These are phyloP conservation scores for Hygrocybe punicea DNA, from an alignment of 768 basidiomycete species.

Conservation along the genomic window DNA sequence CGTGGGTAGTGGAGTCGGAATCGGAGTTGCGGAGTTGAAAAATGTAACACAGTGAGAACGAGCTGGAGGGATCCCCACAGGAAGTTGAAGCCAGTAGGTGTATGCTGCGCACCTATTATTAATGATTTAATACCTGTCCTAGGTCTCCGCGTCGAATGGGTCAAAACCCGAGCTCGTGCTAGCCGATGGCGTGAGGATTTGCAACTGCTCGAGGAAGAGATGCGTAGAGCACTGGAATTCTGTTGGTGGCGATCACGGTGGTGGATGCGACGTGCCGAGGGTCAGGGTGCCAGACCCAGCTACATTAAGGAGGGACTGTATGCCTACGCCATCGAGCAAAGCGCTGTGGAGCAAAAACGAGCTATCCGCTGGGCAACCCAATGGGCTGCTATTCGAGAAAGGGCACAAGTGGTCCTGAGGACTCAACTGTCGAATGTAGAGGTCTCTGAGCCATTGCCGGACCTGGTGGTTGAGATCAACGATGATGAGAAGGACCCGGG, in stretches of 20 bases:
- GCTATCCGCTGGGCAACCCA: neutral
- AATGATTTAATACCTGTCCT: neutral
- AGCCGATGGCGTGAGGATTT: conserved; percentile 18
- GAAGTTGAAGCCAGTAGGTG: too few species aligned
- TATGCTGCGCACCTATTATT: neutral
- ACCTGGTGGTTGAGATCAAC: too few species aligned
- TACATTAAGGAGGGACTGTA: neutral
- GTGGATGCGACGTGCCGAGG: conserved; percentile 29
- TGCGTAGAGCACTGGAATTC: conserved; percentile 40
- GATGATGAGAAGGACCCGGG: too few species aligned
- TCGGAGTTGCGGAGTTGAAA: too few species aligned
- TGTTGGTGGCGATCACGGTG: conserved; percentile 41
- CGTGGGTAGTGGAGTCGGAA: too few species aligned
- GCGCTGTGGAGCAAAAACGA: neutral
- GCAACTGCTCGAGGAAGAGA: conserved; percentile 20
- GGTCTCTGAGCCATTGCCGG: too few species aligned
- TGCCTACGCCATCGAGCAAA: conserved; percentile 1
- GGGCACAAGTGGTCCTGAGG: neutral
- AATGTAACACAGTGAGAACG: conserved; percentile 1
- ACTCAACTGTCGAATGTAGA: neutral
- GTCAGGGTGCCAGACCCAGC: neutral
- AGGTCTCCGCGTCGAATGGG: conserved; percentile 23
- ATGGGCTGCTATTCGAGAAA: neutral
- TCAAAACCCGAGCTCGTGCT: conserved; percentile 13
- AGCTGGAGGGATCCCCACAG: neutral